Evolutionary conservation across 1,284 basidiomycete genomes (phyloP), one percentile per base, ranked within the genome.

Genomic region (Fomitopsis pinicola): DNA sequence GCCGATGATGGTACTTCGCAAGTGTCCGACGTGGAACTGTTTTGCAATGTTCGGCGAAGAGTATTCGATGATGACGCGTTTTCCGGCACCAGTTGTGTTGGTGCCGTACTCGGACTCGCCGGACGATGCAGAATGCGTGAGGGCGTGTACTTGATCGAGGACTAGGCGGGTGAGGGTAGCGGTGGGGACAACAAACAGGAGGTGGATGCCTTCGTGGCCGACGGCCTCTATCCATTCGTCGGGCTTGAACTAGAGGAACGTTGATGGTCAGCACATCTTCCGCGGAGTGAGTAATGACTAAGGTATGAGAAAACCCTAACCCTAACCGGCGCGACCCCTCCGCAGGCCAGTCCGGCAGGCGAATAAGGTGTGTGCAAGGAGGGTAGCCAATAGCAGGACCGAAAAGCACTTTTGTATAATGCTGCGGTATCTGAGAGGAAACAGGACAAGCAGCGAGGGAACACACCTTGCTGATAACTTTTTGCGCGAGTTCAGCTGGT

Each of bases 21-120:
- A 78, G 75, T 99, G 97, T 17, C 97, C 97, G 60, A 98, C 96
- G 72, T 99, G 97, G 86, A 99, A 99, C 5, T 92, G 92, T 75
- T 99, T 99, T 42, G 97, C 97, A 71, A 99, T 98, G 75, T 99
- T 99, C 19, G 97, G 96, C 5, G 92, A 94, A 0, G 95, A 97
- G 76, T 96, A 99, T 75, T 99, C 91, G 68, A 94, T 82, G 65
- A 94, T 74, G 64, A 91, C 76, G 60, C 85, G 91, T 77, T 97
- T 95, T 46, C 94, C 93, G 57, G 82, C 78, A 4, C 92, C 94
- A n/a, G 82, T 82, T 15, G 79, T 77, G 72, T 92, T 92, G 2
- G 84, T 83, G 19, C 94, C 94, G 69, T 92, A 95, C 59, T 85
- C 83, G 4, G 85, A 82, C 60, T 79, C 73, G 40, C 80, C 78